Percentiles rank a stretch among this genome's conserved stretches.
Conservation (phyloP, 2,329 filamentous ascomycete genomes). For the Fusarium illudens region DNA sequence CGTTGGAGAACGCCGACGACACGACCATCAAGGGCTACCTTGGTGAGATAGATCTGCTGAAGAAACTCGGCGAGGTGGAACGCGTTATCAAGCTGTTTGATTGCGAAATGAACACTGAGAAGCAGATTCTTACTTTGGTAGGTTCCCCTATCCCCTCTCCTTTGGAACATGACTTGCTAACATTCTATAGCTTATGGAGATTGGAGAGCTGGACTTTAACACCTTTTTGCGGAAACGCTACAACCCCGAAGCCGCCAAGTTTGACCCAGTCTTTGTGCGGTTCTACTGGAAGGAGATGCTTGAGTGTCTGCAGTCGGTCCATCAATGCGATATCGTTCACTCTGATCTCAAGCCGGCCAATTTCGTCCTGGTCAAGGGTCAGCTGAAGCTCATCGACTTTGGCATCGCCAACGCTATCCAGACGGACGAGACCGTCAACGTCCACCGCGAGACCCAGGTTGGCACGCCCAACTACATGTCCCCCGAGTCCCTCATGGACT, state of each 20-base stretch:
- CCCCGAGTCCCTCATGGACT: conserved; percentile 90
- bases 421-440: conserved; percentile 94
- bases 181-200: conserved; percentile 82
- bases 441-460: conserved; percentile 93
- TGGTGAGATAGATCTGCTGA: conserved; percentile 92
- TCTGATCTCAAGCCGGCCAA: conserved; percentile 97
- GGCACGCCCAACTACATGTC: conserved; percentile 99
- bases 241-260: conserved; percentile 74
- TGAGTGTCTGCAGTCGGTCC: conserved; percentile 89
- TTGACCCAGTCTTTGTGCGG: conserved; percentile 92
- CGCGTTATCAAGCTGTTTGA: conserved; percentile 91
- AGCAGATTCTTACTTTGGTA: conserved; percentile 86
- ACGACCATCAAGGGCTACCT: conserved; percentile 85
- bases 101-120: conserved; percentile 92
- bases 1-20: conserved; percentile 89
- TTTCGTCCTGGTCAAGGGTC: conserved; percentile 90
- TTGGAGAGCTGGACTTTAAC: conserved; percentile 93
- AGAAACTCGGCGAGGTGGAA: conserved; percentile 83
- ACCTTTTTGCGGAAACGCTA: conserved; percentile 79
- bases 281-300: conserved; percentile 99
- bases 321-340: conserved; percentile 91
- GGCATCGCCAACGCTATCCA: conserved; percentile 98
- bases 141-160: conserved; percentile 46
- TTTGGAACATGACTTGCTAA: conserved; percentile 28
- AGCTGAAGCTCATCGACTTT: conserved; percentile 96